Evolutionary conservation across 1,284 basidiomycete genomes (phyloP).

Genomic region (Malassezia yamatoensis): DNA sequence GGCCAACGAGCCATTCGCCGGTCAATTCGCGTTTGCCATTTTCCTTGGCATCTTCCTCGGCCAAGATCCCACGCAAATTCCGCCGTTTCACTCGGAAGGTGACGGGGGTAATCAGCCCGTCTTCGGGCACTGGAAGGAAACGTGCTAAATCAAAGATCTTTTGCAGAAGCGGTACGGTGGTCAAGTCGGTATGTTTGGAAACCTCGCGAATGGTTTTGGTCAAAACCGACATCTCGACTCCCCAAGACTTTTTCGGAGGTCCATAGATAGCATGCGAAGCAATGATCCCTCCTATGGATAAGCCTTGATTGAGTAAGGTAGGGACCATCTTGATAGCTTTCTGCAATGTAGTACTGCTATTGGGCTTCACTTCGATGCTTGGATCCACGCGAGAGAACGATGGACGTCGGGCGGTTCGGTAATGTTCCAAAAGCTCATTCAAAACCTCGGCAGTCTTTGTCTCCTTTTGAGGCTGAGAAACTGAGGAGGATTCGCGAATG

Average conservation of each 20-base stretch:
- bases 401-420: slow-evolving; percentile 31
- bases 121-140: slow-evolving; percentile 76
- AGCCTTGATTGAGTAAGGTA: slow-evolving; percentile 39
- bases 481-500: slow-evolving; percentile 12
- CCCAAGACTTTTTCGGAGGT: slow-evolving; percentile 73
- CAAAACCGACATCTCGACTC: slow-evolving; percentile 57
- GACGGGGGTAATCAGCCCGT: slow-evolving; percentile 88
- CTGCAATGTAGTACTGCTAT: slow-evolving; percentile 29
- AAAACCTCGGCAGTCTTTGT: slow-evolving; percentile 25
- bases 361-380: slow-evolving; percentile 21
- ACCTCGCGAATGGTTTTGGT: slow-evolving; percentile 76
- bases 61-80: slow-evolving; percentile 64
- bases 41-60: slow-evolving; percentile 64
- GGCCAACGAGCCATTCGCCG: slow-evolving; percentile 93
- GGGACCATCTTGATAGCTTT: slow-evolving; percentile 44
- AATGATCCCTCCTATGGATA: slow-evolving; percentile 40
- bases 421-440: slow-evolving; percentile 38
- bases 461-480: not conserved
- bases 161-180: slow-evolving; percentile 63
- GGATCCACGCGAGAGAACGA: slow-evolving; percentile 37
- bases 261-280: slow-evolving; percentile 52
- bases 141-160: slow-evolving; percentile 70
- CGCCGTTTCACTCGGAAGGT: slow-evolving; percentile 73
- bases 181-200: slow-evolving; percentile 68
- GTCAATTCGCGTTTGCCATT: slow-evolving; percentile 67